Percentiles rank a stretch among this genome's conserved stretches.
Conservation (phyloP, 352 stramenopile species). For the Phytopythium kandeliae region DNA sequence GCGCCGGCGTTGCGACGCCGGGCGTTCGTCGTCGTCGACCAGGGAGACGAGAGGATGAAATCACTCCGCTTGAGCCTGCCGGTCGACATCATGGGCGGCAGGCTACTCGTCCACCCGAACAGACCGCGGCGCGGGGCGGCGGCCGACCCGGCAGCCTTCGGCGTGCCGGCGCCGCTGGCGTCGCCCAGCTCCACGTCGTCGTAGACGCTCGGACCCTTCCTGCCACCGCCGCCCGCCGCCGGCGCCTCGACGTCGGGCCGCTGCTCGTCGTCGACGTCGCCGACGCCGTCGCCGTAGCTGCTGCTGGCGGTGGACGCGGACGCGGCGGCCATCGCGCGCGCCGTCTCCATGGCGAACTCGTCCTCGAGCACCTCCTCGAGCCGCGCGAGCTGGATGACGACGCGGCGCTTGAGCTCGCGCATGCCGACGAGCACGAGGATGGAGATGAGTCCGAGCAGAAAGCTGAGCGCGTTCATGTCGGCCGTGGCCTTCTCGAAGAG, state of each 20-base stretch:
- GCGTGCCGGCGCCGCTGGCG: conserved; percentile 19
- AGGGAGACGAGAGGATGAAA: conserved; percentile 40
- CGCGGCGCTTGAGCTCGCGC: conserved; percentile 31
- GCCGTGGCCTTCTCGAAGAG: conserved; percentile 41
- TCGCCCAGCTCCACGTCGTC: conserved; percentile 18
- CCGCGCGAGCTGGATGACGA: conserved; percentile 22
- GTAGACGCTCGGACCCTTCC: conserved; percentile 13
- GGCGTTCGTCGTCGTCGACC: conserved; percentile 11
- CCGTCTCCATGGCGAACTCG: conserved; percentile 25
- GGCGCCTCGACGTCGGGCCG: conserved; percentile 1
- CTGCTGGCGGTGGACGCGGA: conserved; percentile 1
- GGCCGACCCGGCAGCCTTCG: not conserved
- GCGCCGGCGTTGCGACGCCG: conserved; percentile 1
- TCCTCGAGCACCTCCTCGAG: conserved; percentile 31
- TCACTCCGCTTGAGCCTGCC: conserved; percentile 32
- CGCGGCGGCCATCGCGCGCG: conserved; percentile 7
- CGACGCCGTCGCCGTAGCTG: conserved; percentile 4
- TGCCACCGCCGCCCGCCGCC: not conserved
- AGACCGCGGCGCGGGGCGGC: not conserved
- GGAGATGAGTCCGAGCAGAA: conserved; percentile 51
- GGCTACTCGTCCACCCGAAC: conserved; percentile 19
- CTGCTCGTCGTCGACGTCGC: conserved; percentile 11
- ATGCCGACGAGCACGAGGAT: conserved; percentile 51
- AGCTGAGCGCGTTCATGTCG: conserved; percentile 65
- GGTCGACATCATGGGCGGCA: conserved; percentile 30